These are phyloP conservation scores for Coemansia sp. DNA, from an alignment of 192 early-diverging fungal genomes.

Conservation along the genomic window DNA sequence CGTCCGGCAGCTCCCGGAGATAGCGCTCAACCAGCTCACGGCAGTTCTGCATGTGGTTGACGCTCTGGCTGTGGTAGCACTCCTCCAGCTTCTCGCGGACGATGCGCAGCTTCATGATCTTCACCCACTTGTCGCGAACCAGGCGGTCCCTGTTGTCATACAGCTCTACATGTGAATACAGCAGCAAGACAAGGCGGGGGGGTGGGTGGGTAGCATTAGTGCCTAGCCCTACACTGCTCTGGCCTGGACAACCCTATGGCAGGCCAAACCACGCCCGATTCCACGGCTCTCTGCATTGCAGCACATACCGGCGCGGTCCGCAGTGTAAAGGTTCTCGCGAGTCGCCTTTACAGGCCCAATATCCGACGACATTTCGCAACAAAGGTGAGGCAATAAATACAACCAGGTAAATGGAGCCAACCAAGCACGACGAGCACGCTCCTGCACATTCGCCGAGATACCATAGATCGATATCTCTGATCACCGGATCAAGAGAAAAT, in stretches of 20 bases:
- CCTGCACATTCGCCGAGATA: not conserved
- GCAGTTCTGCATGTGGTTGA: slow-evolving; percentile 94
- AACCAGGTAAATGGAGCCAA: no score
- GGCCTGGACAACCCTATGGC: not conserved
- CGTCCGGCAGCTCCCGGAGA: slow-evolving; percentile 53
- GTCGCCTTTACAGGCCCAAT: slow-evolving; percentile 37
- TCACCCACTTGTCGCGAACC: slow-evolving; percentile 87
- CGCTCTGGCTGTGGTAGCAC: slow-evolving; percentile 89
- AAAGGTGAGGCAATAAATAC: not conserved
- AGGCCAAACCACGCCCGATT: not conserved
- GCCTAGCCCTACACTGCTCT: no score
- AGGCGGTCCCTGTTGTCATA: slow-evolving; percentile 62
- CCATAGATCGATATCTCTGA: no score
- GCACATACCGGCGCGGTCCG: slow-evolving; percentile 47
- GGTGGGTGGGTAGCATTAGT: no score
- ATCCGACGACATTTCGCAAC: slow-evolving; percentile 7
- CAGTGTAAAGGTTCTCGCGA: slow-evolving; percentile 48
- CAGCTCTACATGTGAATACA: slow-evolving; percentile 23
- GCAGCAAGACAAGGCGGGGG: not conserved
- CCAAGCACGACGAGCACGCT: no score
- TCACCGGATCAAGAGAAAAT: no score
- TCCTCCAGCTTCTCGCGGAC: slow-evolving; percentile 79
- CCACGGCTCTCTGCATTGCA: not conserved
- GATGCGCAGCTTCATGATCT: slow-evolving; percentile 79
- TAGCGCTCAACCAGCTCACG: slow-evolving; percentile 76